Base-by-base conservation (phyloP, 192 early-diverging fungal species). In the Coemansia reversa region DNA sequence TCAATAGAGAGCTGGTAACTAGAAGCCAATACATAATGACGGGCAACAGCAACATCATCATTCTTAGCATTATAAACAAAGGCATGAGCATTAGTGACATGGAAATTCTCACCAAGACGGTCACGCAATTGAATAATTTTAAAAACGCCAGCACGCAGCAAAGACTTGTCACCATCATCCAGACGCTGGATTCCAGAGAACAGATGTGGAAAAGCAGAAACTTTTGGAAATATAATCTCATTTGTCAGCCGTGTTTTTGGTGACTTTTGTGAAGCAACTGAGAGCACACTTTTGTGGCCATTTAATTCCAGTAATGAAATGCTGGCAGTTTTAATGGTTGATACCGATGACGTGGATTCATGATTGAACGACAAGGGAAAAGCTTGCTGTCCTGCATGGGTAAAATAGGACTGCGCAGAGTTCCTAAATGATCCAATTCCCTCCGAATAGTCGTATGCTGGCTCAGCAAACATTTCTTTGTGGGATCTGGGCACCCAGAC, bases 1-100 rank as follows among this genome's bases (percentile, higher is more conserved):
- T 68, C 66, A 16, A 79, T 58, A 5, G 76, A 52, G 16, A 79
- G 27, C 24, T 73, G 66, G 33, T 72, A 79, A 52, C 76, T 79
- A 49, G 76, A 72, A 4, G 70, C 63, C 32, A 66, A 32, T 35
- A 69, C 69, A 53, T 66, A 79, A 47, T 79, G 70, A 55, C 76
- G 66, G 2, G 69, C 75, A 5, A 25, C 11, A 0, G 57, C 30
- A 6, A 58, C 24, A 19, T 69, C 70, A 16, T 22, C 28, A 20
- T 72, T 63, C 16, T 33, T 16, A 32, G 53, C 29, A 25, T 78
- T 70, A 28, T 78, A 78, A 27, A 67, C 55, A 35, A 61, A 67
- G 0, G 75, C 75, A 22, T 51, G 69, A 11, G 62, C 62, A 23
- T 63, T 56, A 5, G 32, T 62, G 32, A 78, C 30, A 35, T 60